phyloP scores from a whole-genome alignment of 306 rosid genomes.

The Dalbergia oliveri region DNA sequence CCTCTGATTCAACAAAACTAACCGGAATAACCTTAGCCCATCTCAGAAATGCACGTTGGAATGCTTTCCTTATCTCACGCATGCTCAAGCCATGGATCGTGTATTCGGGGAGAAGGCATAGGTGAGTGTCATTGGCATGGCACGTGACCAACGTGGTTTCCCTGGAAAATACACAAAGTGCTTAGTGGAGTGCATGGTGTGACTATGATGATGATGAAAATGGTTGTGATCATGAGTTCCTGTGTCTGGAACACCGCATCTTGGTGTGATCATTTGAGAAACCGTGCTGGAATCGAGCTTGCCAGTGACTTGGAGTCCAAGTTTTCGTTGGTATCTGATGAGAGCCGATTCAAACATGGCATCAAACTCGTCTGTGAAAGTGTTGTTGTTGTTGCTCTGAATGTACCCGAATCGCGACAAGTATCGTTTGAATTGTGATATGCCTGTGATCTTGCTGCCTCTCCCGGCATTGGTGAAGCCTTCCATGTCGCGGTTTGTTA shows the following conservation, averaged over 20 bases:
- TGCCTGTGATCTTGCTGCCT: conserved; percentile 43
- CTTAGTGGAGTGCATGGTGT: conserved; percentile 43
- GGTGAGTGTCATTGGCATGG: conserved; percentile 70
- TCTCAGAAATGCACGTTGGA: conserved; percentile 57
- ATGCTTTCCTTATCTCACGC: conserved; percentile 51
- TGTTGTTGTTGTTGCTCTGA: not conserved
- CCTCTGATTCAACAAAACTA: conserved; percentile 60
- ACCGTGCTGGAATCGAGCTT: conserved; percentile 59
- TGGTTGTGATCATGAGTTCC: not conserved
- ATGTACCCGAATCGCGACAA: conserved; percentile 63
- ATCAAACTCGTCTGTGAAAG: conserved; percentile 52
- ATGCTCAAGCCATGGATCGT: conserved; percentile 53
- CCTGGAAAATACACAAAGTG: conserved; percentile 69
- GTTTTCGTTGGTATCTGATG: conserved; percentile 52
- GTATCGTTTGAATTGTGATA: conserved; percentile 59
- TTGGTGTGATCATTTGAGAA: conserved; percentile 56
- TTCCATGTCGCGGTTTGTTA: conserved; percentile 4
- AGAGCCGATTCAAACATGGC: conserved; percentile 49
- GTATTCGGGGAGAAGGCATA: conserved; percentile 64
- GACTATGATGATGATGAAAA: not conserved
- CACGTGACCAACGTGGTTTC: conserved; percentile 77
- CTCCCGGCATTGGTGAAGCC: conserved; percentile 38
- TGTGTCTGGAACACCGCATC: conserved; percentile 68
- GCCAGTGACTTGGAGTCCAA: conserved; percentile 64
- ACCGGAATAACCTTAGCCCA: conserved; percentile 86